Evolutionary conservation across 768 basidiomycete species (phyloP).

Genomic region (Sarcomyxa edulis): DNA sequence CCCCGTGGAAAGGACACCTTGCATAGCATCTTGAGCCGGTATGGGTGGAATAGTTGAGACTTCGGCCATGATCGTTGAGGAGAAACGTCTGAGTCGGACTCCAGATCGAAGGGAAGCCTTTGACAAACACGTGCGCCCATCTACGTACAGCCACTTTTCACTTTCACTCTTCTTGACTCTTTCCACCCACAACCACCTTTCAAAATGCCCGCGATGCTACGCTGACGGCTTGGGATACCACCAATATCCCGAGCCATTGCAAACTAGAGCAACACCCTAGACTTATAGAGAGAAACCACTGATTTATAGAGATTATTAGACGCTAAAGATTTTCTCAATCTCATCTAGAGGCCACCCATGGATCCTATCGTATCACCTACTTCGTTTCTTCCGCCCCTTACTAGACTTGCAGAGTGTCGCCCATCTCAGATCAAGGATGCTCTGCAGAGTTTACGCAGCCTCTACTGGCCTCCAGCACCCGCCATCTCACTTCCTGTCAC

Average conservation of each 20-base stretch:
- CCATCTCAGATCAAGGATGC: conserved; percentile 32
- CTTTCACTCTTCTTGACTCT: no score
- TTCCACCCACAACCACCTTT: conserved; percentile 11
- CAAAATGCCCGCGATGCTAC: conserved; percentile 47
- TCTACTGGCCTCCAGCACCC: conserved; percentile 46
- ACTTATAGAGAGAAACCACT: conserved; percentile 13
- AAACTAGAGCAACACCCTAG: conserved; percentile 17
- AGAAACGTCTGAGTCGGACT: no score
- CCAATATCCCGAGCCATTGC: conserved; percentile 27
- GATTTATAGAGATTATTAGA: conserved; percentile 4
- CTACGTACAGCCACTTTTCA: no score
- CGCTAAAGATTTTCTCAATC: conserved; percentile 8
- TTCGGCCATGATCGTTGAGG: conserved; percentile 20
- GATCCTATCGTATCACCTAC: conserved; percentile 31
- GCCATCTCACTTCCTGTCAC: conserved; percentile 19
- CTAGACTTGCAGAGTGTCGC: conserved; percentile 27
- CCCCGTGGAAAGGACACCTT: conserved; percentile 21
- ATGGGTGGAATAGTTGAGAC: no score
- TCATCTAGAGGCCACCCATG: no score
- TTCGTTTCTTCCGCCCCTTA: conserved; percentile 53
- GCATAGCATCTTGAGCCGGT: conserved; percentile 23
- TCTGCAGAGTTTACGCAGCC: conserved; percentile 35
- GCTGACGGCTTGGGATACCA: conserved; percentile 44
- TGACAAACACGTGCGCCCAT: no score
- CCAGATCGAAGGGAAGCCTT: no score